Evolutionary conservation across 148 eudicot species (phyloP).

Genomic region (Suaeda aralocaspica): DNA sequence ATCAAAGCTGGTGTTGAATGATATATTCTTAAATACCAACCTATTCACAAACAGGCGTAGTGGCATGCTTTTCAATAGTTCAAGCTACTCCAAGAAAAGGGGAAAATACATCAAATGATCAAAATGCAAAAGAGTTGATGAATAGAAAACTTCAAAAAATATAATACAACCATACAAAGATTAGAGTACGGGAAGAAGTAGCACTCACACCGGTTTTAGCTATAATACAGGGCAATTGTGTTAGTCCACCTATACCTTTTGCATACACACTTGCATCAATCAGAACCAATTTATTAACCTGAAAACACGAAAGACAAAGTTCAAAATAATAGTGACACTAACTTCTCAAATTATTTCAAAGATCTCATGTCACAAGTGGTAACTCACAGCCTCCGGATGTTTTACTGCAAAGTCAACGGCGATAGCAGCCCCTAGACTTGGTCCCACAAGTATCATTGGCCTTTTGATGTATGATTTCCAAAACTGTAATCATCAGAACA

Average conservation of each 20-base stretch:
- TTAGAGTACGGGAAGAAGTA: not conserved
- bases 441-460: slow-evolving; percentile 89
- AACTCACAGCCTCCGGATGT: slow-evolving; percentile 79
- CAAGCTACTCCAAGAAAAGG: slow-evolving; percentile 47
- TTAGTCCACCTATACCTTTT: slow-evolving; percentile 63
- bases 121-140: too few species aligned
- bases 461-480: slow-evolving; percentile 77
- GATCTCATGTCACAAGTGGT: not conserved
- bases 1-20: slow-evolving; percentile 54
- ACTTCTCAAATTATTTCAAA: not conserved
- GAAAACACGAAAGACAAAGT: slow-evolving; percentile 15
- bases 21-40: slow-evolving; percentile 50
- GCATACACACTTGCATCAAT: slow-evolving; percentile 91
- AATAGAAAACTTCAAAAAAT: not conserved
- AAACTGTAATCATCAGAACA: slow-evolving; percentile 35
- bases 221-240: slow-evolving; percentile 50
- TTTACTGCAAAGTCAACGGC: slow-evolving; percentile 79
- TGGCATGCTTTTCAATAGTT: slow-evolving; percentile 59
- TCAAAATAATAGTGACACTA: not conserved
- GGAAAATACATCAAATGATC: not conserved
- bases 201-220: slow-evolving; percentile 75
- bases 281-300: slow-evolving; percentile 85
- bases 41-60: slow-evolving; percentile 68
- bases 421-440: slow-evolving; percentile 93
- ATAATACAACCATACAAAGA: not conserved